Conservation (phyloP, 2,329 filamentous ascomycete genomes). For the Ophiostoma ips region DNA sequence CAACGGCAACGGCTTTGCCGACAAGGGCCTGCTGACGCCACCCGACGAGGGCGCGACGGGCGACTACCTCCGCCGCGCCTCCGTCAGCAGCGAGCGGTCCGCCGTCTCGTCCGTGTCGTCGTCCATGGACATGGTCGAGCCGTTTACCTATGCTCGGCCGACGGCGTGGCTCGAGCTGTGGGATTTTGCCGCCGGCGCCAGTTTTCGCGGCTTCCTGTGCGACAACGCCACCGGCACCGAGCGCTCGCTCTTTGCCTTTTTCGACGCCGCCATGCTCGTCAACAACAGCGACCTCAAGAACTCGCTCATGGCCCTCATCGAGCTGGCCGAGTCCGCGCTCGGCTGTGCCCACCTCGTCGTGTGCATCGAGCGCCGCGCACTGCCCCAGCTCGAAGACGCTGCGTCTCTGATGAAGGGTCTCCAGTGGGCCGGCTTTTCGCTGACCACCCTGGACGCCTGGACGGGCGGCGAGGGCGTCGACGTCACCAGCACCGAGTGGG, state of each 20-base stretch:
- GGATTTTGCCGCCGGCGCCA: slow-evolving; percentile 73
- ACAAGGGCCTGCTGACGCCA: background rate
- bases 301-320: slow-evolving; percentile 83
- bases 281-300: slow-evolving; percentile 64
- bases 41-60: slow-evolving; percentile 22
- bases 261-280: slow-evolving; percentile 51
- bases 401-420: slow-evolving; percentile 65
- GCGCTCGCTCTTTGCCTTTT: slow-evolving; percentile 62
- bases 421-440: slow-evolving; percentile 85
- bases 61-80: slow-evolving; percentile 20
- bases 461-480: slow-evolving; percentile 30
- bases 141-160: slow-evolving; percentile 20
- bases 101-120: background rate
- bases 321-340: slow-evolving; percentile 66
- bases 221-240: slow-evolving; percentile 38
- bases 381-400: slow-evolving; percentile 41
- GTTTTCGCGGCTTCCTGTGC: slow-evolving; percentile 75
- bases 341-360: slow-evolving; percentile 65
- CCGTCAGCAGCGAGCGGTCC: background rate
- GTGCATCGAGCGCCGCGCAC: slow-evolving; percentile 53
- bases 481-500: slow-evolving; percentile 58
- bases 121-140: slow-evolving; percentile 9
- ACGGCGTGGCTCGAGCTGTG: slow-evolving; percentile 62
- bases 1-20: background rate
- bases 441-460: slow-evolving; percentile 70